Base-by-base conservation (phyloP, 345 rosid genomes). In the Moringa oleifera region DNA sequence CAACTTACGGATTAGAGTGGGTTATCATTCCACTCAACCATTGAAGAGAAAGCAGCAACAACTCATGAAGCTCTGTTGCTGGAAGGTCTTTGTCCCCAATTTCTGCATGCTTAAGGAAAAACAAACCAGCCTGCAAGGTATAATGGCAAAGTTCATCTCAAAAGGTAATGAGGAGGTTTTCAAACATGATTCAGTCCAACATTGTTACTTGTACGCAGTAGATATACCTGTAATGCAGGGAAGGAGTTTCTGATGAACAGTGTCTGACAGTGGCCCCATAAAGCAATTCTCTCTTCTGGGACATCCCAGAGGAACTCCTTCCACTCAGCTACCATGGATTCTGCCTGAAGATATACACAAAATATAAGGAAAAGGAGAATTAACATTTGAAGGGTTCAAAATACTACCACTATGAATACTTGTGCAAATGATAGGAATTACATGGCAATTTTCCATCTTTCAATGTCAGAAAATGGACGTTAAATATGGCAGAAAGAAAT, bases 221-320 rank as follows among this genome's bases (percentile, higher is more conserved):
- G 73, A 64, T 53, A 65, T 60, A 94, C 99, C 92, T 83, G 89
- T 61, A 90, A 77, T 71, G 92, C 84, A 63, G 95, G 95, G 69
- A 88, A 94, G 64, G 96, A 80, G 75, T 85, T 81, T 85, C 97
- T 79, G 63, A 86, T 83, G 71, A 94, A 90, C 65, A 94, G 77
- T 3, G 85, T 85, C 80, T 94, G 99, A 75, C 99, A 94, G 71
- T 94, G 99, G 61, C 86, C 85, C 97, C 99, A 94, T 68, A 94
- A 74, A 62, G 97, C 92, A 73, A 90, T 85, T 82, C 97, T 88
- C 79, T 94, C 99, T 80, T 94, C 99, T 45, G 93, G 93, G 70
- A 94, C 97, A 83, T 94, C 99, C 99, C 99, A 94, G 51, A 94
- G 99, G 79, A 94, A 94, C 74, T 90, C 97, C 76, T 87, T 90